phyloP scores from a whole-genome alignment of 768 basidiomycete genomes.

The Lanmaoa rubissima region DNA sequence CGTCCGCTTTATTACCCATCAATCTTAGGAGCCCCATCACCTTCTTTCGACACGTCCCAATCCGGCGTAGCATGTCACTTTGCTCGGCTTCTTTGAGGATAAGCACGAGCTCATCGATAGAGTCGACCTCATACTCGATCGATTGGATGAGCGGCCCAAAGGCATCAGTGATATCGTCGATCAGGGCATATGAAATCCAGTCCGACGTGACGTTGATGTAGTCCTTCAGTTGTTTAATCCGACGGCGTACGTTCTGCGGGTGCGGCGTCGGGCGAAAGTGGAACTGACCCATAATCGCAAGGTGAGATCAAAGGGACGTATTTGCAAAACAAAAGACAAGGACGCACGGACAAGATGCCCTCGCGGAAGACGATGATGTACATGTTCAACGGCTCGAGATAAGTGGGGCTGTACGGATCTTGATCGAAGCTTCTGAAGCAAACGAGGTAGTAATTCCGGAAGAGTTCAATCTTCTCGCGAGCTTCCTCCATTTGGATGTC shows the following conservation, averaged over 20 bases:
- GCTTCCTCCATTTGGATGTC: slow-evolving; percentile 99
- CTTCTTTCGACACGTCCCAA: slow-evolving; percentile 98
- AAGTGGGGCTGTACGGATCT: slow-evolving; percentile 94
- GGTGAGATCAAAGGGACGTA: neutral
- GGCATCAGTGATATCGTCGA: slow-evolving; percentile 99
- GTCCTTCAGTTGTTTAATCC: slow-evolving; percentile 98
- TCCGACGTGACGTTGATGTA: slow-evolving; percentile 98
- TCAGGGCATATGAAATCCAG: slow-evolving; percentile 99
- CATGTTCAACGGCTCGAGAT: slow-evolving; percentile 98
- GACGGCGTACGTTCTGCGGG: slow-evolving; percentile 94
- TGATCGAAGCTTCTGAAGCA: slow-evolving; percentile 99
- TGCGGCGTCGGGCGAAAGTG: slow-evolving; percentile 98
- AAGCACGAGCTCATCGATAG: slow-evolving; percentile 95
- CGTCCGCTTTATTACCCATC: slow-evolving; percentile 99
- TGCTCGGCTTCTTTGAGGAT: slow-evolving; percentile 77
- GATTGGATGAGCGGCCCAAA: slow-evolving; percentile 98
- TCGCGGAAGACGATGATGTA: slow-evolving; percentile 99
- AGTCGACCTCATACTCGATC: slow-evolving; percentile 99
- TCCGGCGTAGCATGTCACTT: slow-evolving; percentile 96
- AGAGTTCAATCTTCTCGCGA: slow-evolving; percentile 98
- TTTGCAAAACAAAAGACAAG: neutral
- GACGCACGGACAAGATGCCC: slow-evolving; percentile 85
- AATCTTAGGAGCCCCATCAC: slow-evolving; percentile 95
- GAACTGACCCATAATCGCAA: slow-evolving; percentile 52
- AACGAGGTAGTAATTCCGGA: slow-evolving; percentile 97